A percentile compares a stretch with the other conserved stretches of the same genome.
Conservation (phyloP, 257 asterid genomes). For the Salvia rosmarinus region DNA sequence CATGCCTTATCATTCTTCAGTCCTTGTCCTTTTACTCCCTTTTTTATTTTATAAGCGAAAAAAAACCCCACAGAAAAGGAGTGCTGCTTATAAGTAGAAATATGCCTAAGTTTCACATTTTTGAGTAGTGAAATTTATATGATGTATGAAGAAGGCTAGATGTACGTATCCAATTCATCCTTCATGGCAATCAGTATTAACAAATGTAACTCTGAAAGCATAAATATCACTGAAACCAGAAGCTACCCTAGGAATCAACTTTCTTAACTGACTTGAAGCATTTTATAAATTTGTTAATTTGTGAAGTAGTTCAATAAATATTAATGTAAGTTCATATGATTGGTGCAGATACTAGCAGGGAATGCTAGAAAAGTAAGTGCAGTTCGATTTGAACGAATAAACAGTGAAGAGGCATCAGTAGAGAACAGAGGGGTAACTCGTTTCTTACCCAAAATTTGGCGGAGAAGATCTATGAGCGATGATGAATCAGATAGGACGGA, state of each 20-base stretch:
- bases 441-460: conserved; percentile 68
- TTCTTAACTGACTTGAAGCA: no score
- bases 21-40: not conserved
- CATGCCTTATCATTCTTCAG: not conserved
- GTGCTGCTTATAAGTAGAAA: not conserved
- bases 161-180: not conserved
- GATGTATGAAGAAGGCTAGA: no score
- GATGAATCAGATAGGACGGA: conserved; percentile 48
- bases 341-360: conserved; percentile 88
- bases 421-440: conserved; percentile 58
- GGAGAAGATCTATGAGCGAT: conserved; percentile 54
- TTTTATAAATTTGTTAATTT: not conserved
- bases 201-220: no score
- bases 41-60: not conserved
- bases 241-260: no score
- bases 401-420: conserved; percentile 49
- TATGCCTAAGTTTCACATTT: not conserved
- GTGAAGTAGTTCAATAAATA: not conserved
- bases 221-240: no score
- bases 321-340: conserved; percentile 15
- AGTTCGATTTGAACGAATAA: conserved; percentile 78
- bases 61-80: not conserved
- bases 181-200: no score
- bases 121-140: not conserved
- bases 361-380: conserved; percentile 96